A percentile compares a stretch with the other conserved stretches of the same genome.
Conservation (phyloP, 1,284 basidiomycete species). For the Ceratobasidium sp. region DNA sequence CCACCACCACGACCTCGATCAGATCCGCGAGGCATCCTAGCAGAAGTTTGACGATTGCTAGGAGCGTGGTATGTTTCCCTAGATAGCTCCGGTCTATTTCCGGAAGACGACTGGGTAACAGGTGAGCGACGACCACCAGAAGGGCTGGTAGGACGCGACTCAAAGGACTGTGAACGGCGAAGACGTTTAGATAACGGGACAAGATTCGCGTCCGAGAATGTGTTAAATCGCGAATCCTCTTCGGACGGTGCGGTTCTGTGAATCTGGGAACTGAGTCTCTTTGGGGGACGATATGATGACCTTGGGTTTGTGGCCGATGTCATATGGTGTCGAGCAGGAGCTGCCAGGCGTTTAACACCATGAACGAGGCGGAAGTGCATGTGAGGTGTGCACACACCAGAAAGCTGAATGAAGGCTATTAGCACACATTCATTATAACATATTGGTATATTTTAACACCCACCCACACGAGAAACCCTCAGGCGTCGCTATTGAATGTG, state of each 20-base stretch:
- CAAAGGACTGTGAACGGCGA: constrained; percentile 33
- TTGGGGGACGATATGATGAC: constrained; percentile 27
- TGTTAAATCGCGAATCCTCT: constrained; percentile 10
- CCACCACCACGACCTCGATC: constrained; percentile 13
- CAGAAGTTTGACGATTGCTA: no score
- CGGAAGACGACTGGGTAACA: neutral
- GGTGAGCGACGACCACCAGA: neutral
- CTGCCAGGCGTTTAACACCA: constrained; percentile 19
- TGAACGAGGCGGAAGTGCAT: constrained; percentile 38
- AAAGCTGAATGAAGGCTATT: constrained; percentile 20
- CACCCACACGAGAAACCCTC: neutral
- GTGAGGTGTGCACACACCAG: constrained; percentile 18
- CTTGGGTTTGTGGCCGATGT: constrained; percentile 18
- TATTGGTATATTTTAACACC: neutral
- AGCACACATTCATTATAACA: neutral
- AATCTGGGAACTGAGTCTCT: constrained; percentile 16
- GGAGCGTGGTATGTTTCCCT: constrained; percentile 50
- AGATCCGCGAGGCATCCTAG: constrained; percentile 6
- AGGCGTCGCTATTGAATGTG: neutral
- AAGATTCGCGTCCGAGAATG: constrained; percentile 10
- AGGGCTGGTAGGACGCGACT: constrained; percentile 50
- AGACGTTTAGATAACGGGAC: constrained; percentile 13
- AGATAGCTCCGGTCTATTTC: neutral
- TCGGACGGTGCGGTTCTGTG: constrained; percentile 6
- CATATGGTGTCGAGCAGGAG: constrained; percentile 29